phyloP scores from a whole-genome alignment of 208 protist species.

The Phytomonas sp. region DNA sequence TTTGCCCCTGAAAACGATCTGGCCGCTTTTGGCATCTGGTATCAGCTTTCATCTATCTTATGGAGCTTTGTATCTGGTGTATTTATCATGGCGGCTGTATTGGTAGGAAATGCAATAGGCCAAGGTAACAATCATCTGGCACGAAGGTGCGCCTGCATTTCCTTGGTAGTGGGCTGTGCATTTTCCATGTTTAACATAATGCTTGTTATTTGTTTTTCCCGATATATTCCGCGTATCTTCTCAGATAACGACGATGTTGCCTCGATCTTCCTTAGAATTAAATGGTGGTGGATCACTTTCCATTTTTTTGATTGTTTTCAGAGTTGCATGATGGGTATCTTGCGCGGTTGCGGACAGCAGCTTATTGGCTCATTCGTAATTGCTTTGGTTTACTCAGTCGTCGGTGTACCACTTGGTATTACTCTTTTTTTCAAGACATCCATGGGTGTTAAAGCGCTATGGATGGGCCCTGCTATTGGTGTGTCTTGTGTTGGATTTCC shows the following conservation, averaged over 20 bases:
- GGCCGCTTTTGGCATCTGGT: conserved; percentile 61
- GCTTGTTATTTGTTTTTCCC: conserved; percentile 24
- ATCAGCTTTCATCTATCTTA: conserved; percentile 44
- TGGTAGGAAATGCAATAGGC: conserved; percentile 70
- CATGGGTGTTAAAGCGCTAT: conserved; percentile 58
- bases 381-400: conserved; percentile 55
- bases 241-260: conserved; percentile 27
- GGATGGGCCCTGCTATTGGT: conserved; percentile 56
- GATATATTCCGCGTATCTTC: conserved; percentile 39
- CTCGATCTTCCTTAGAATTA: conserved; percentile 22
- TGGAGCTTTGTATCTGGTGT: conserved; percentile 57
- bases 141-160: conserved; percentile 36
- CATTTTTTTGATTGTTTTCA: conserved; percentile 68
- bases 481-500: conserved; percentile 51
- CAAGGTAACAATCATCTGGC: conserved; percentile 39
- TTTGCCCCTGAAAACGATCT: conserved; percentile 48
- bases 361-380: conserved; percentile 48
- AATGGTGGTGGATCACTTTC: conserved; percentile 40
- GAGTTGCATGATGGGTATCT: conserved; percentile 75
- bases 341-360: conserved; percentile 68
- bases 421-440: conserved; percentile 48
- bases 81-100: conserved; percentile 63
- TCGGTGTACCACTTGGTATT: conserved; percentile 57
- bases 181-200: conserved; percentile 37
- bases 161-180: conserved; percentile 18